These are phyloP conservation scores for Myriosclerotinia duriaeana DNA, from an alignment of 2,329 filamentous ascomycete genomes.

Conservation along the genomic window DNA sequence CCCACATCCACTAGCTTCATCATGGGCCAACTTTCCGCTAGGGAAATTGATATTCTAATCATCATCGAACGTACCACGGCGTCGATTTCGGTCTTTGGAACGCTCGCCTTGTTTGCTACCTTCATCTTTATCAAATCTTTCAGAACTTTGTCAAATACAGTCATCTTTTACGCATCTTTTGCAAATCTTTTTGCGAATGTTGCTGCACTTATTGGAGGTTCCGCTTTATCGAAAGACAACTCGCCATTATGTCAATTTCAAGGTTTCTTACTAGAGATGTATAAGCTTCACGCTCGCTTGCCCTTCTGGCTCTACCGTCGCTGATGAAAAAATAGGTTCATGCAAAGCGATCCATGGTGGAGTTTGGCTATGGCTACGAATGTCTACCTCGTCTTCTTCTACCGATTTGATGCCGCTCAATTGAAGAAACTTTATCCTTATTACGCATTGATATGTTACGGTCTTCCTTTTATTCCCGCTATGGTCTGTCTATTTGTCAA, in stretches of 20 bases:
- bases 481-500: constrained; percentile 55
- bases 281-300: constrained; percentile 56
- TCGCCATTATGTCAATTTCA: constrained; percentile 63
- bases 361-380: constrained; percentile 61
- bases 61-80: constrained; percentile 68
- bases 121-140: constrained; percentile 69
- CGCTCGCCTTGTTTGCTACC: constrained; percentile 67
- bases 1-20: constrained; percentile 15
- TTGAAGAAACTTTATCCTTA: constrained; percentile 55
- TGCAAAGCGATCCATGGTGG: constrained; percentile 54
- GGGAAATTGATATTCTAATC: constrained; percentile 55
- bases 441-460: constrained; percentile 56
- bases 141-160: constrained; percentile 74
- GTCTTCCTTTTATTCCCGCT: constrained; percentile 54
- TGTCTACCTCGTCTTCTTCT: constrained; percentile 61
- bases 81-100: constrained; percentile 67
- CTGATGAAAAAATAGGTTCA: constrained; percentile 61
- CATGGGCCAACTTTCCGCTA: constrained; percentile 25
- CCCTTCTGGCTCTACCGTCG: background rate
- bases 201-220: constrained; percentile 56
- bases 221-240: constrained; percentile 40
- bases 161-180: constrained; percentile 61
- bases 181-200: constrained; percentile 60
- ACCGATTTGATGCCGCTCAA: constrained; percentile 51
- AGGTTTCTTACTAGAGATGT: constrained; percentile 78